phyloP scores from a whole-genome alignment of 2,329 filamentous ascomycete species.

The Ophiocordyceps camponoti-floridani region DNA sequence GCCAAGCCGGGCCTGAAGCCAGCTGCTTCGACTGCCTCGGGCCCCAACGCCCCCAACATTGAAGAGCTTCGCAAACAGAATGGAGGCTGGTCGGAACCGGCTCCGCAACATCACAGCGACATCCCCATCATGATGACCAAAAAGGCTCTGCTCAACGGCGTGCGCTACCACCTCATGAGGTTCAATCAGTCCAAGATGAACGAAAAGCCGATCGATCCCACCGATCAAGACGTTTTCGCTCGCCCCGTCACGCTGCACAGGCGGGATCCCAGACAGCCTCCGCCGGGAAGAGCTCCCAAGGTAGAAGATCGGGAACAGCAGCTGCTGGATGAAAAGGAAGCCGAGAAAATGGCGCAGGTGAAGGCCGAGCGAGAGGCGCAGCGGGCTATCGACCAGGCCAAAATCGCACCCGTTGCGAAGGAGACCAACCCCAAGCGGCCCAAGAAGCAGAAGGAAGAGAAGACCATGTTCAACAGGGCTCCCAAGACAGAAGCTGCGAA shows the following conservation, averaged over 20 bases:
- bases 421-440: slow-evolving; percentile 29
- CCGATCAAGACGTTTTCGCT: slow-evolving; percentile 60
- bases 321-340: slow-evolving; percentile 36
- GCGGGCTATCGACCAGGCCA: slow-evolving; percentile 70
- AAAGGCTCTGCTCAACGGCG: slow-evolving; percentile 55
- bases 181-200: slow-evolving; percentile 41
- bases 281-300: slow-evolving; percentile 45
- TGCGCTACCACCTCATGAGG: slow-evolving; percentile 78
- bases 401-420: slow-evolving; percentile 72
- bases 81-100: slow-evolving; percentile 39
- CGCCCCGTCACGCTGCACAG: slow-evolving; percentile 79
- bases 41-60: slow-evolving; percentile 15
- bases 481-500: slow-evolving; percentile 64
- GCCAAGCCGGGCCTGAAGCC: slow-evolving; percentile 8
- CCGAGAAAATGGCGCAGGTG: slow-evolving; percentile 47
- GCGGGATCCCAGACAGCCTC: slow-evolving; percentile 59
- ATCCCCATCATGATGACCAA: slow-evolving; percentile 70
- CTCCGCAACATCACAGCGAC: slow-evolving; percentile 26
- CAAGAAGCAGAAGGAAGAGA: slow-evolving; percentile 61
- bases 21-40: slow-evolving; percentile 6
- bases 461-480: slow-evolving; percentile 71
- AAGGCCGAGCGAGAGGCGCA: slow-evolving; percentile 73
- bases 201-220: slow-evolving; percentile 48
- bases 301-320: slow-evolving; percentile 29
- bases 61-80: slow-evolving; percentile 26